phyloP scores from a whole-genome alignment of 208 protist genomes.

The Lotmaria passim region DNA sequence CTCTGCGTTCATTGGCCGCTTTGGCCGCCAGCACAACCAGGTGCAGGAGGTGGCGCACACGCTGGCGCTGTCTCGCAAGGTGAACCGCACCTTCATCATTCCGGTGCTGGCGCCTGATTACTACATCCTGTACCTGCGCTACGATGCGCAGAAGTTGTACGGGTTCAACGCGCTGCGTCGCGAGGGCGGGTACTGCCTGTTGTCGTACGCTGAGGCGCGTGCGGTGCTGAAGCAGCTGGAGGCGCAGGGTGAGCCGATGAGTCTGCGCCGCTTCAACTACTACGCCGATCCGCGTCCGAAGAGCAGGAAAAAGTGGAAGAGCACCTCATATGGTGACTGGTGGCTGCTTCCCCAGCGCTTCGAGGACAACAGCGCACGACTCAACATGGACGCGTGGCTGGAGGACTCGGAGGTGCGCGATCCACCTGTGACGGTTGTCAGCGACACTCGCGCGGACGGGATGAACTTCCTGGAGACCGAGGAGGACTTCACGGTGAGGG shows the following conservation, averaged over 20 bases:
- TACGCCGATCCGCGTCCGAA: neutral
- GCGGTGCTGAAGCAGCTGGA: constrained; percentile 7
- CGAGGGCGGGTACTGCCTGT: constrained; percentile 14
- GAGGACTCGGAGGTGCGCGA: neutral
- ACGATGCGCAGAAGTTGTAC: constrained; percentile 14
- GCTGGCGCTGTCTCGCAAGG: constrained; percentile 1
- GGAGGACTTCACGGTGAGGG: neutral
- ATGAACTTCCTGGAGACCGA: neutral
- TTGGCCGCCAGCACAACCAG: constrained; percentile 24
- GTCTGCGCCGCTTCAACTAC: constrained; percentile 16
- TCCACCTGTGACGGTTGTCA: neutral
- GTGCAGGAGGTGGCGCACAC: constrained; percentile 21
- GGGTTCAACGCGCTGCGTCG: constrained; percentile 27
- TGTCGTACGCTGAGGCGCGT: constrained; percentile 24
- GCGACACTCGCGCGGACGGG: neutral
- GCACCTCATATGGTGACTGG: neutral
- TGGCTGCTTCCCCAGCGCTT: neutral
- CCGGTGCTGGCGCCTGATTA: constrained; percentile 5
- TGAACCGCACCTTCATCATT: constrained; percentile 19
- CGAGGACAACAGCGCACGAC: neutral
- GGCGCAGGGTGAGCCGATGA: neutral
- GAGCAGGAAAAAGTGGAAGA: neutral
- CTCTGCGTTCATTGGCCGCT: constrained; percentile 20
- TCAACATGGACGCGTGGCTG: constrained; percentile 19
- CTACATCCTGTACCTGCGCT: neutral